Evolutionary conservation across 139 green algal species (phyloP).

Genomic region (Micractinium conductrix): DNA sequence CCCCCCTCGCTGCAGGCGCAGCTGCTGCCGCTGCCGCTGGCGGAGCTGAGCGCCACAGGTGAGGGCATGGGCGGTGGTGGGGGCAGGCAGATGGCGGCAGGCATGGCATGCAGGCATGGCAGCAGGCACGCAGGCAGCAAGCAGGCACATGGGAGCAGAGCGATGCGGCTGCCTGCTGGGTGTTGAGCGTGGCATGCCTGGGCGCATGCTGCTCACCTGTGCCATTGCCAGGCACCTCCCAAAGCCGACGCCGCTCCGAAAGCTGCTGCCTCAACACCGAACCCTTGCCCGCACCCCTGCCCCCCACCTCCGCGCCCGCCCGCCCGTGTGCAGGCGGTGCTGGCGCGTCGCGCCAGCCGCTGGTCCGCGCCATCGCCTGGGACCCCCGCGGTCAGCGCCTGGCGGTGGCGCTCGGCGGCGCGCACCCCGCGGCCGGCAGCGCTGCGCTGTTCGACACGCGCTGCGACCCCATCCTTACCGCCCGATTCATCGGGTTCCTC

Average conservation of each 20-base stretch:
- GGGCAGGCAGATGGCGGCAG: no score
- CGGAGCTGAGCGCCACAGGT: conserved; percentile 21
- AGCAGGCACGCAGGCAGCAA: no score
- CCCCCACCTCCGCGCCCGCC: neutral
- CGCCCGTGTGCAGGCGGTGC: neutral
- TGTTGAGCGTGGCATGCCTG: no score
- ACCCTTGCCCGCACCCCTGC: neutral
- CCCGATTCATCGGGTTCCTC: conserved; percentile 40
- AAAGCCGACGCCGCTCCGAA: neutral
- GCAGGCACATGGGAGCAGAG: no score
- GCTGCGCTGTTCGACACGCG: conserved; percentile 43
- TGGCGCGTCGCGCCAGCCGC: neutral
- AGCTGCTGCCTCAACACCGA: neutral
- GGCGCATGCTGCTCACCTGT: neutral
- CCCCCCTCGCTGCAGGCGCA: conserved; percentile 41
- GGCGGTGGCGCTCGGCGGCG: conserved; percentile 28
- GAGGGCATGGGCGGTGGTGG: neutral
- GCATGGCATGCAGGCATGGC: no score
- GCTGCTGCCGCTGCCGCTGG: conserved; percentile 40
- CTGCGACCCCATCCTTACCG: conserved; percentile 37
- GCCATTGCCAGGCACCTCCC: neutral
- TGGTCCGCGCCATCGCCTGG: conserved; percentile 31
- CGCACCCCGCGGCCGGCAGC: conserved; percentile 32
- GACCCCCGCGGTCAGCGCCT: conserved; percentile 35
- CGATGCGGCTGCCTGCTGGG: neutral